Evolutionary conservation across 2,329 filamentous ascomycete species (phyloP).

Genomic region (Cadophora gregata): DNA sequence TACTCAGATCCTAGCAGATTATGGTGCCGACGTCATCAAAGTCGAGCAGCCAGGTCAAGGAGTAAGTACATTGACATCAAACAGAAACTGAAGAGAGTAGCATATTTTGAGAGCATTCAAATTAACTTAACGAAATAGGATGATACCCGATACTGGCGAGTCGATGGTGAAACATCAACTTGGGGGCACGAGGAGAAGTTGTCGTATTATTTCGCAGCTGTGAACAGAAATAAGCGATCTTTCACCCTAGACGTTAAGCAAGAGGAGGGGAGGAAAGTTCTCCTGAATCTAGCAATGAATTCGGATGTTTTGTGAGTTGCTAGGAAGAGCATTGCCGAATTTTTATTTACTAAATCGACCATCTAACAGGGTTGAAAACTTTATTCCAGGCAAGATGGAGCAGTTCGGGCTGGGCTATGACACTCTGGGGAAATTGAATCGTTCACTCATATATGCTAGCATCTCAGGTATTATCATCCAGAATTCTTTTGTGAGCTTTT

Average conservation of each 20-base stretch:
- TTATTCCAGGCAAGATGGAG: too few relatives aligned
- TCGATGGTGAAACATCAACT: conserved; percentile 40
- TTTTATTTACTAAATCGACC: too few relatives aligned
- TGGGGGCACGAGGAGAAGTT: conserved; percentile 44
- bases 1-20: conserved; percentile 53
- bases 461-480: background rate
- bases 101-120: too few relatives aligned
- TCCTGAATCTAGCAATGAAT: conserved; percentile 45
- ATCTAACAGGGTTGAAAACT: too few relatives aligned
- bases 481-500: background rate
- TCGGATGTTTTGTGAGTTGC: conserved; percentile 4
- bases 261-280: conserved; percentile 41
- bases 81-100: too few relatives aligned
- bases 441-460: conserved; percentile 14
- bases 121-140: conserved; percentile 29
- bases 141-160: conserved; percentile 45
- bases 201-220: conserved; percentile 51
- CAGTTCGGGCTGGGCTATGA: conserved; percentile 14
- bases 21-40: conserved; percentile 52
- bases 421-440: background rate
- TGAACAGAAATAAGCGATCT: conserved; percentile 54
- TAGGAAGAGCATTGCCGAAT: too few relatives aligned
- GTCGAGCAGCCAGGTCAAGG: conserved; percentile 47
- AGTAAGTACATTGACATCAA: conserved; percentile 37
- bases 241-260: conserved; percentile 46